phyloP scores from a whole-genome alignment of 495 filamentous ascomycete genomes.

The Podospora didyma region DNA sequence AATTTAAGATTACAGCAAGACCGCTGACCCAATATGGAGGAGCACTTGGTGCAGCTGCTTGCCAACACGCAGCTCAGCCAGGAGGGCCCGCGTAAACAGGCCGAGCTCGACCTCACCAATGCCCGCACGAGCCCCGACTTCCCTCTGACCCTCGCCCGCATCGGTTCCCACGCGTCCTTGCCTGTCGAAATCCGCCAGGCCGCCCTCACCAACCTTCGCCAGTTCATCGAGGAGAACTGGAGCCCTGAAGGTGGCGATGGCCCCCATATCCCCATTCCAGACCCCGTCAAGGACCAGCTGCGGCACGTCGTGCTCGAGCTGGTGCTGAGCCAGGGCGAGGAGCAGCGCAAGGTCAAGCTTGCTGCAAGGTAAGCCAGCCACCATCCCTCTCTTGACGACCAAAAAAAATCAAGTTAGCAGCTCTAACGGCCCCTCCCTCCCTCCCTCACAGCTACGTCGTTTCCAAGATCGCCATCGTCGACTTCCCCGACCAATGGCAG shows the following conservation, averaged over 20 bases:
- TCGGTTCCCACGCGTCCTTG: constrained; percentile 68
- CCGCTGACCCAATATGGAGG: constrained; percentile 64
- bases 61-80: constrained; percentile 70
- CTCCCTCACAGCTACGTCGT: constrained; percentile 63
- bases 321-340: constrained; percentile 61
- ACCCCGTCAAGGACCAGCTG: constrained; percentile 68
- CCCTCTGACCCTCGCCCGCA: constrained; percentile 70
- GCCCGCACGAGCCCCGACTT: constrained; percentile 63
- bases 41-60: constrained; percentile 76
- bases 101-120: constrained; percentile 69
- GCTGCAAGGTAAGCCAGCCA: constrained; percentile 67
- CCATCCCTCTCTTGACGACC: too few species aligned
- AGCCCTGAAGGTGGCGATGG: constrained; percentile 55
- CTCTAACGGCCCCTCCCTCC: too few species aligned
- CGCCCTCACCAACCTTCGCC: constrained; percentile 73
- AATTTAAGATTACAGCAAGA: too few species aligned
- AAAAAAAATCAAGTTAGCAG: too few species aligned
- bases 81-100: constrained; percentile 68
- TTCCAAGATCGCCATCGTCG: constrained; percentile 88
- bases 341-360: constrained; percentile 79
- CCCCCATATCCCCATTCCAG: constrained; percentile 60
- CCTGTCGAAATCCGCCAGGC: constrained; percentile 74
- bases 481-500: constrained; percentile 94
- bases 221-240: constrained; percentile 80
- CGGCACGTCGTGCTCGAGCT: constrained; percentile 67